These are phyloP conservation scores for Phytomonas francai DNA, from an alignment of 208 protist genomes.

Conservation along the genomic window DNA sequence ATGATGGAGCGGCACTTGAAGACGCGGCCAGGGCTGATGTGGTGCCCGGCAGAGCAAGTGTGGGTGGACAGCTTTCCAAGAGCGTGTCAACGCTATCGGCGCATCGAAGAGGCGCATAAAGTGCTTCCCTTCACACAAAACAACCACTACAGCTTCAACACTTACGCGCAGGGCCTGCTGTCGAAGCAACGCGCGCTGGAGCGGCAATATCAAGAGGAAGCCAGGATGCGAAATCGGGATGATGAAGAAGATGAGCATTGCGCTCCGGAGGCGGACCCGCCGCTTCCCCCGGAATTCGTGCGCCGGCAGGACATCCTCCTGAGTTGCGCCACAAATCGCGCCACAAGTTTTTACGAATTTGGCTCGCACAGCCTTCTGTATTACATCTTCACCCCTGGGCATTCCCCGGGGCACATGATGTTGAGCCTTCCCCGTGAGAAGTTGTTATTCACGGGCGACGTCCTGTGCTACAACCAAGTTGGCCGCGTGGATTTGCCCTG, in stretches of 20 bases:
- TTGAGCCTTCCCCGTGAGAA: conserved; percentile 70
- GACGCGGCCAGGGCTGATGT: conserved; percentile 54
- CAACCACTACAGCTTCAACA: conserved; percentile 54
- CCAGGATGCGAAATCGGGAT: background rate
- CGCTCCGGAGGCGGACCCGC: background rate
- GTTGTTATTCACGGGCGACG: conserved; percentile 81
- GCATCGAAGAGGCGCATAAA: conserved; percentile 53
- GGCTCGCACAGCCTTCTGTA: conserved; percentile 63
- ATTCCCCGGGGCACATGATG: conserved; percentile 88
- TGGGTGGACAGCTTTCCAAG: conserved; percentile 78
- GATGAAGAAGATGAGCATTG: background rate
- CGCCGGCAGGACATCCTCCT: conserved; percentile 65
- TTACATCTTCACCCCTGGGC: conserved; percentile 84
- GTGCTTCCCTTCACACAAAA: conserved; percentile 58
- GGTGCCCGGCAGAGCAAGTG: conserved; percentile 63
- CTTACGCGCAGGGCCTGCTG: conserved; percentile 35
- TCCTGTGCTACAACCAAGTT: conserved; percentile 78
- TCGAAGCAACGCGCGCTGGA: conserved; percentile 24
- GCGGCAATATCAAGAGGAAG: conserved; percentile 11
- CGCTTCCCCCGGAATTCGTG: conserved; percentile 27
- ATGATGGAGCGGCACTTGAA: conserved; percentile 48
- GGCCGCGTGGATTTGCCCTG: conserved; percentile 85
- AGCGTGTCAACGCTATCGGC: conserved; percentile 69
- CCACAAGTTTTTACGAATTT: conserved; percentile 77
- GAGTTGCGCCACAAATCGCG: conserved; percentile 67